phyloP scores from a whole-genome alignment of 2,329 filamentous ascomycete genomes.

The Hirsutella thompsonii region DNA sequence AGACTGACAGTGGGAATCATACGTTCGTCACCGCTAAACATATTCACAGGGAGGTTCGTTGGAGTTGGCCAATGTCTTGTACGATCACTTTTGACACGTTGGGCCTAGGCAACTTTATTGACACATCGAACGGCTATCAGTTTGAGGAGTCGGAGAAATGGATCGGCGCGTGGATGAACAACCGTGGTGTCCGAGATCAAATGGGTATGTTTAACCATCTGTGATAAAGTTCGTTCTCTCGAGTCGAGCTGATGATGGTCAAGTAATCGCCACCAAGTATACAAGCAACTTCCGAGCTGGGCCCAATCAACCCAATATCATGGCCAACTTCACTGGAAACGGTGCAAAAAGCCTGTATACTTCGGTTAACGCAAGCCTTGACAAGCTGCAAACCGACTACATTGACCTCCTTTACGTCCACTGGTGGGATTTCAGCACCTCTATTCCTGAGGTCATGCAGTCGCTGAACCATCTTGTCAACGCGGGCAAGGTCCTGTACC shows the following conservation, averaged over 20 bases:
- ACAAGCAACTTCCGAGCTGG: constrained; percentile 43
- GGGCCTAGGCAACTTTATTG: constrained; percentile 54
- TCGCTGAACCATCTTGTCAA: constrained; percentile 47
- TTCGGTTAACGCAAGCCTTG: constrained; percentile 42
- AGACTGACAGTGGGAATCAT: neutral
- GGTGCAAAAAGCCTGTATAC: constrained; percentile 45
- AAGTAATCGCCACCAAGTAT: constrained; percentile 58
- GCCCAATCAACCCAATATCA: constrained; percentile 25
- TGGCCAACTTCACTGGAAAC: constrained; percentile 44
- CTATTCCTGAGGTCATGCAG: constrained; percentile 56
- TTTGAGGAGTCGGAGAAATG: constrained; percentile 47
- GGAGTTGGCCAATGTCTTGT: neutral
- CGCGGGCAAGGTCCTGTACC: constrained; percentile 49
- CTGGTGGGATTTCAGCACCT: constrained; percentile 59
- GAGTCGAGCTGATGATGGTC: no score
- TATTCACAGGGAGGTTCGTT: constrained; percentile 13
- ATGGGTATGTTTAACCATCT: constrained; percentile 40
- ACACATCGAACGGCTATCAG: constrained; percentile 59
- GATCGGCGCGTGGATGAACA: constrained; percentile 60
- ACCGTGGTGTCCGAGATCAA: constrained; percentile 49
- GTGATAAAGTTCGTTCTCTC: no score
- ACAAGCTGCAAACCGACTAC: constrained; percentile 53
- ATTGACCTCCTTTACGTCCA: constrained; percentile 55
- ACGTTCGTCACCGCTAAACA: neutral
- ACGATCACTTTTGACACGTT: neutral